Evolutionary conservation across 306 rosid genomes (phyloP).

Genomic region (Prunus campanulata): DNA sequence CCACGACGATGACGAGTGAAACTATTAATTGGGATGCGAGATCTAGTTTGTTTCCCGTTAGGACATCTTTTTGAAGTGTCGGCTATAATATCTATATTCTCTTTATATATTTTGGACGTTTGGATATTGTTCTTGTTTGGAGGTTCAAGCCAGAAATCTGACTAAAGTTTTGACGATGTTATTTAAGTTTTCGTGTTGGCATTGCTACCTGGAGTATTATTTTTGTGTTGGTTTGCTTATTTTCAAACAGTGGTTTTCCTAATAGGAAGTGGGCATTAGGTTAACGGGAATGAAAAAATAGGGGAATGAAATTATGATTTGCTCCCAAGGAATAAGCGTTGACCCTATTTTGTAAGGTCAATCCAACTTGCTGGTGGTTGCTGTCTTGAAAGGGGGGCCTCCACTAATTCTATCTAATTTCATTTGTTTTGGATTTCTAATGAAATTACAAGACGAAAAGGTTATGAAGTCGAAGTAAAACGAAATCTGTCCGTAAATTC

Average conservation of each 20-base stretch:
- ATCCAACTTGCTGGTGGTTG: background rate
- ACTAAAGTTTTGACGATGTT: constrained; percentile 2
- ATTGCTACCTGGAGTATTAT: background rate
- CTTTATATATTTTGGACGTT: background rate
- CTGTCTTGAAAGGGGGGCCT: too few species aligned
- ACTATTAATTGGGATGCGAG: background rate
- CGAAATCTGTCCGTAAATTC: too few species aligned
- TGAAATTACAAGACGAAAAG: too few species aligned
- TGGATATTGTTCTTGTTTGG: background rate
- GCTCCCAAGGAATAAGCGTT: too few species aligned
- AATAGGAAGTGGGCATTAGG: too few species aligned
- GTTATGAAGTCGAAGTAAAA: too few species aligned
- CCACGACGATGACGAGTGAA: constrained; percentile 50
- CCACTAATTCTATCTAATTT: background rate
- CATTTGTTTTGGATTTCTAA: too few species aligned
- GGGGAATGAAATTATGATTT: too few species aligned
- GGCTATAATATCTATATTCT: background rate
- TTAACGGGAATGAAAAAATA: too few species aligned
- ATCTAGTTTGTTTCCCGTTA: background rate
- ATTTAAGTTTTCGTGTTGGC: background rate
- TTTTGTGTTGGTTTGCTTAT: background rate
- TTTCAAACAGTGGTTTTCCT: background rate
- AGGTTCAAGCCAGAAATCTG: constrained; percentile 14
- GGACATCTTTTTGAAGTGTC: background rate
- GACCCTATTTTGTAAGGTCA: too few species aligned